Evolutionary conservation across 208 protist genomes (phyloP).

Genomic region (Trypanosomatidae sp.): DNA sequence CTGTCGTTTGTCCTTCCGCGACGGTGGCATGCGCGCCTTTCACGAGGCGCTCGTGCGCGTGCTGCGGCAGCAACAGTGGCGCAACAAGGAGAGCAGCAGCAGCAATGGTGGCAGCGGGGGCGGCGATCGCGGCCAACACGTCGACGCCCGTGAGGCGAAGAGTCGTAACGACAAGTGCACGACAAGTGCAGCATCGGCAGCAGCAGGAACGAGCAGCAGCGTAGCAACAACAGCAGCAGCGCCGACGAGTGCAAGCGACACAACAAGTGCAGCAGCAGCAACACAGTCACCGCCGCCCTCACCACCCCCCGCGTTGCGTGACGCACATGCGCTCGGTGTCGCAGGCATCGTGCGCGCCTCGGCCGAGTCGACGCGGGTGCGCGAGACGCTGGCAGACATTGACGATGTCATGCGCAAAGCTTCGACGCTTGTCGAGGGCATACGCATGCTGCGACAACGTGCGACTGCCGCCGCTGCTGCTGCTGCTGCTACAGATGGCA

Average conservation of each 20-base stretch:
- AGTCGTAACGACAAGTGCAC: too few relatives aligned
- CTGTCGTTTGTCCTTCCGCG: slow-evolving; percentile 40
- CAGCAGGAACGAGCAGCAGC: too few relatives aligned
- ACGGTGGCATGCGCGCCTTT: slow-evolving; percentile 37
- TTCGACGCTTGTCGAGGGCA: slow-evolving; percentile 51
- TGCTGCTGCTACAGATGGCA: too few relatives aligned
- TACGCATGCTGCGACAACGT: slow-evolving; percentile 38
- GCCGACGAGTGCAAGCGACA: too few relatives aligned
- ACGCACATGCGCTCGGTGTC: slow-evolving; percentile 59
- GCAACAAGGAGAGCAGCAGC: neutral
- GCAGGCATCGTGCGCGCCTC: slow-evolving; percentile 54
- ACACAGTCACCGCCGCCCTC: slow-evolving; percentile 13
- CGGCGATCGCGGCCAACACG: neutral
- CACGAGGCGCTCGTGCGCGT: slow-evolving; percentile 17
- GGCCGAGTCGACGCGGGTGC: slow-evolving; percentile 23
- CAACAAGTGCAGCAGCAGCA: neutral
- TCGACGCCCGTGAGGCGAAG: too few relatives aligned
- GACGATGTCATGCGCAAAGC: slow-evolving; percentile 79
- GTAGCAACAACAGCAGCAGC: too few relatives aligned
- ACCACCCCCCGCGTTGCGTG: too few relatives aligned
- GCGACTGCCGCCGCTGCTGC: slow-evolving; percentile 7
- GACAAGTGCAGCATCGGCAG: too few relatives aligned
- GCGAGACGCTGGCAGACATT: slow-evolving; percentile 54
- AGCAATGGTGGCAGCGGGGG: neutral
- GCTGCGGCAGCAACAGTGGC: slow-evolving; percentile 12